Evolutionary conservation across 345 rosid species (phyloP).

Genomic region (Clausena lansium): DNA sequence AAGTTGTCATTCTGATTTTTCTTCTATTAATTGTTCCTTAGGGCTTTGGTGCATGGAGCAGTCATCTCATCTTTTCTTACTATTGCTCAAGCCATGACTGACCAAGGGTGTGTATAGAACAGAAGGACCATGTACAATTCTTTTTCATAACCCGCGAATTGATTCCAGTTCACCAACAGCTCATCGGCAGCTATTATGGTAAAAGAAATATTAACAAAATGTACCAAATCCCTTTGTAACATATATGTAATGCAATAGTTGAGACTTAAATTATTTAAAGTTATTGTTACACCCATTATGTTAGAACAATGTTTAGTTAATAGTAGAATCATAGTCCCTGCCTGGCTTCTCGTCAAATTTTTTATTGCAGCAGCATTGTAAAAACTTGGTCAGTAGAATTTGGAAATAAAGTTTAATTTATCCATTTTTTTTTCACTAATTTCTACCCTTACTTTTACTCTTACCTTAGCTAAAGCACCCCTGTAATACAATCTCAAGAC

Average conservation of each 20-base stretch:
- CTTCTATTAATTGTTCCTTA: conserved; percentile 26
- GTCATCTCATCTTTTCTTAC: conserved; percentile 86
- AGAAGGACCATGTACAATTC: conserved; percentile 4
- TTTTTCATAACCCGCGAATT: background rate
- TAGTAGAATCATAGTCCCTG: conserved; percentile 19
- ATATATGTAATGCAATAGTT: conserved; percentile 19
- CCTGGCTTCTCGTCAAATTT: background rate
- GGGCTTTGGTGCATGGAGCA: conserved; percentile 88
- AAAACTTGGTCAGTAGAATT: background rate
- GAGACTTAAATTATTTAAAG: background rate
- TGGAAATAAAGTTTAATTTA: too few species aligned
- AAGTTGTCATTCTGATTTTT: background rate
- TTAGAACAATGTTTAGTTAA: conserved; percentile 16
- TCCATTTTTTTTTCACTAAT: background rate
- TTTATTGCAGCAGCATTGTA: background rate
- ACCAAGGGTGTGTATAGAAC: conserved; percentile 92
- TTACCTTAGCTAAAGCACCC: background rate
- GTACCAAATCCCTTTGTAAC: conserved; percentile 22
- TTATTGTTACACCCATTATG: conserved; percentile 8
- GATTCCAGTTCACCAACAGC: background rate
- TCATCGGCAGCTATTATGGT: background rate
- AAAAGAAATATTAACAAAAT: background rate
- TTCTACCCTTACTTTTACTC: too few species aligned
- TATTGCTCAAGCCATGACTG: conserved; percentile 97
- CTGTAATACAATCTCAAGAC: too few species aligned